Evolutionary conservation across 208 protist genomes (phyloP), one percentile per base, ranked within the genome.

Genomic region (Blastocrithidia nonstop): DNA sequence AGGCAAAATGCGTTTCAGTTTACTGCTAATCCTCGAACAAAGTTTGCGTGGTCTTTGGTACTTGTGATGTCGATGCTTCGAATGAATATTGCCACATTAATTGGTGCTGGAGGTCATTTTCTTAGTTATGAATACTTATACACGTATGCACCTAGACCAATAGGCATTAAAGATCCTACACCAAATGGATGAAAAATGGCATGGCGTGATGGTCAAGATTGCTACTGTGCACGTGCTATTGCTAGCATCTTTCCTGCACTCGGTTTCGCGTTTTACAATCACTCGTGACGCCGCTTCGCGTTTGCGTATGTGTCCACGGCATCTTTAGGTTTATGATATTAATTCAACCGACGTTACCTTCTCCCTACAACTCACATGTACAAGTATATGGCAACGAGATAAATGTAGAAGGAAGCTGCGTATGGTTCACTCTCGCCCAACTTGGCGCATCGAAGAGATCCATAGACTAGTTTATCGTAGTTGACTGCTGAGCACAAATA

Each of bases 91-190:
- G 81, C 81, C 4, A 63, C 68, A 15, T 27, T 82, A 9, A 68
- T 90, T 22, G 81, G 72, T 0, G 68, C 60, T 7, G 73, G 61
- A 7, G 81, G 81, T 1, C 86, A 90, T 56, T 90, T 83, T 57
- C 86, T 84, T 56, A 40, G 65, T n/a, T 90, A 86, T 59, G 81
- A 90, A 63, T 90, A 73, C 48, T 68, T 90, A 32, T 90, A 90
- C 59, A 90, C 81, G 15, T 59, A 86, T 52, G 81, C 70, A 28
- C 81, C 81, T 11, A 50, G 46, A 54, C 36, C 47, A 3, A 84
- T 90, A 35, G 64, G 63, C 36, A 90, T 90, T 25, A 54, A 57
- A 20, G 76, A 90, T 33, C 75, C 81, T 7, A 61, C 54, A 0
- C 76, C 62, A 0, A 84, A 80, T 47, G 75, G 61, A 3, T 90